A percentile compares a stretch with the other conserved stretches of the same genome.
Evolutionary conservation across 108 stramenopile species (phyloP).

Genomic region (Fragilaria radians): DNA sequence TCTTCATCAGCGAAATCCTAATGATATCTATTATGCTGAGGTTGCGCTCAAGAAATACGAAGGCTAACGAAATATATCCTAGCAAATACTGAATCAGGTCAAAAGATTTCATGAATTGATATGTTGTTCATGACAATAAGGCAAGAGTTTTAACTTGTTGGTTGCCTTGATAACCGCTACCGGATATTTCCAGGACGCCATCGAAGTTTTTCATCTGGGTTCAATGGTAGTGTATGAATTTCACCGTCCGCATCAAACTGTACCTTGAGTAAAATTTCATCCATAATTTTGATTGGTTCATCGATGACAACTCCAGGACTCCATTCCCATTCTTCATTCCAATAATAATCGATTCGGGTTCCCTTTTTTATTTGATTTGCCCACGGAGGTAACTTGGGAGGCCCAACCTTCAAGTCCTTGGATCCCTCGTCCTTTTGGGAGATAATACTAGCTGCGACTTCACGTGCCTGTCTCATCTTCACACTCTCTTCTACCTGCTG

Average conservation of each 20-base stretch:
- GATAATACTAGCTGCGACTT: constrained; percentile 49
- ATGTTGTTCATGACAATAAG: too few relatives aligned
- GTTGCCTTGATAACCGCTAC: too few relatives aligned
- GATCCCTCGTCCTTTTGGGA: constrained; percentile 36
- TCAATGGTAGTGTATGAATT: constrained; percentile 55
- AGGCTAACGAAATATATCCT: too few relatives aligned
- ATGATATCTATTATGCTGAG: too few relatives aligned
- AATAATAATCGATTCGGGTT: constrained; percentile 63
- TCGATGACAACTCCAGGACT: constrained; percentile 59
- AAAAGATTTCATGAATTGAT: too few relatives aligned
- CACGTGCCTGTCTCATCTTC: constrained; percentile 43
- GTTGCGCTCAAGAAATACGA: too few relatives aligned
- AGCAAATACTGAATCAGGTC: too few relatives aligned
- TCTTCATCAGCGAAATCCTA: too few relatives aligned
- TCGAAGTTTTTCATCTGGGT: constrained; percentile 75
- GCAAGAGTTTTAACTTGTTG: too few relatives aligned
- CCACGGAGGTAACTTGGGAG: constrained; percentile 61
- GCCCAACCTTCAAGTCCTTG: constrained; percentile 71
- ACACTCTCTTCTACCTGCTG: constrained; percentile 37
- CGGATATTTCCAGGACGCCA: constrained; percentile 71
- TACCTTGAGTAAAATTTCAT: constrained; percentile 67
- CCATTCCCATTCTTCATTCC: constrained; percentile 80
- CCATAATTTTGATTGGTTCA: constrained; percentile 60
- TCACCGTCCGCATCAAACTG: constrained; percentile 73
- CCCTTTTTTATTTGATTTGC: constrained; percentile 58